Percentiles rank a stretch among this genome's conserved stretches.
These are phyloP conservation scores for Ensete ventricosum DNA, from an alignment of 176 grass and related monocot species.

Conservation along the genomic window DNA sequence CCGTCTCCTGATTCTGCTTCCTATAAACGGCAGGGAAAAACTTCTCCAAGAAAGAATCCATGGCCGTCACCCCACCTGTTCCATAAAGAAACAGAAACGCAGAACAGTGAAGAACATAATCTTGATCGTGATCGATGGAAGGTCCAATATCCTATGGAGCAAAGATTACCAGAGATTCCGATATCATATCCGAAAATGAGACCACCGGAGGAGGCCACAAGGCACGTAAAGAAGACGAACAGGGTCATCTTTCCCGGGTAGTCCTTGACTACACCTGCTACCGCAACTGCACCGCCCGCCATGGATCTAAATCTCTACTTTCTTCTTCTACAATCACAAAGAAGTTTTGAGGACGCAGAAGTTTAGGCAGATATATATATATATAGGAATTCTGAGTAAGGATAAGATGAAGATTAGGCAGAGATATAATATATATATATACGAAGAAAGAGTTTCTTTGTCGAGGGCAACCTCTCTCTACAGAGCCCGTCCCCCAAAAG, in stretches of 20 bases:
- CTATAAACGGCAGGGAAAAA: neutral
- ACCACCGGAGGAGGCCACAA: neutral
- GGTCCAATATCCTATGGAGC: neutral
- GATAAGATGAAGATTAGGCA: too few relatives aligned
- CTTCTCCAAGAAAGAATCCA: neutral
- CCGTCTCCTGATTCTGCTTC: neutral
- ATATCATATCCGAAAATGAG: neutral
- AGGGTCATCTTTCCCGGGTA: neutral
- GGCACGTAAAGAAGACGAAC: neutral
- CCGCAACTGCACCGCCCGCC: neutral
- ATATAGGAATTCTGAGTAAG: too few relatives aligned
- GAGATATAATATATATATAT: too few relatives aligned
- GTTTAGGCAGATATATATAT: too few relatives aligned
- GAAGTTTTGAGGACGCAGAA: too few relatives aligned
- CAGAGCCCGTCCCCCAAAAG: too few relatives aligned
- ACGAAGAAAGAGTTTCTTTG: too few relatives aligned
- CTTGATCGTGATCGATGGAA: neutral
- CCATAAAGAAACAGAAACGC: neutral
- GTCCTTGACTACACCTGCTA: neutral
- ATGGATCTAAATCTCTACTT: neutral
- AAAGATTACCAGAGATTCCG: neutral
- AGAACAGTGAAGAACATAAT: neutral
- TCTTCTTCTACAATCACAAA: too few relatives aligned
- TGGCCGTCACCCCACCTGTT: neutral
- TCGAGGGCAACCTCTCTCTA: too few relatives aligned